Evolutionary conservation across 2,329 filamentous ascomycete species (phyloP).

Genomic region (Amauroascus niger): DNA sequence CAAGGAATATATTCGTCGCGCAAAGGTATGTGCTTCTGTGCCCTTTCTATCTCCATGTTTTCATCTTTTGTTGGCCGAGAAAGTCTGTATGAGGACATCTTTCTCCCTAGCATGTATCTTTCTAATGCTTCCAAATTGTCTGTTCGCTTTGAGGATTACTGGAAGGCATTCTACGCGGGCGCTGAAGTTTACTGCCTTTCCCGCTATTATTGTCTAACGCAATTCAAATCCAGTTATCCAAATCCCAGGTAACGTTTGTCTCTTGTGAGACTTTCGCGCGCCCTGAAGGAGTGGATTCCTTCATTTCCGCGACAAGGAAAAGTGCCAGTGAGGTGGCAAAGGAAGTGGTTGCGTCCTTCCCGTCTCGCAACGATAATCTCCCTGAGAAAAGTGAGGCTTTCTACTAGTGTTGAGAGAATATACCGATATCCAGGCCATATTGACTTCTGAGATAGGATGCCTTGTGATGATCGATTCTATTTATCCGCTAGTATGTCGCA

Average conservation of each 20-base stretch:
- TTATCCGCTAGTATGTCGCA: conserved; percentile 48
- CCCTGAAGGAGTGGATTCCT: conserved; percentile 55
- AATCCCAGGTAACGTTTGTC: conserved; percentile 62
- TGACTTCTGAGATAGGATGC: conserved; percentile 43
- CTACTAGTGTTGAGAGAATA: not conserved
- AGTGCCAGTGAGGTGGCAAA: conserved; percentile 47
- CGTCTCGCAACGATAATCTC: conserved; percentile 4
- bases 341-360: conserved; percentile 45
- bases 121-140: not conserved
- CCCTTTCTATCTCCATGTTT: not conserved
- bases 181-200: not conserved
- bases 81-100: not conserved
- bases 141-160: not conserved
- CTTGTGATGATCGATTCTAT: conserved; percentile 75
- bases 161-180: not conserved
- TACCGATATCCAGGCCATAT: not conserved
- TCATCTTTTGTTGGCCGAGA: not conserved
- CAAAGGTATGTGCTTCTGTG: conserved; percentile 46
- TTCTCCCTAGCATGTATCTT: too few relatives aligned
- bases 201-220: not conserved
- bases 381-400: conserved; percentile 6
- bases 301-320: conserved; percentile 57
- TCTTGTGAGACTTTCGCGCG: conserved; percentile 65
- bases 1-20: conserved; percentile 63
- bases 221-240: conserved; percentile 37